Evolutionary conservation across 371 early-diverging fungal species (phyloP).

Genomic region (Encephalitozoon intestinalis): DNA sequence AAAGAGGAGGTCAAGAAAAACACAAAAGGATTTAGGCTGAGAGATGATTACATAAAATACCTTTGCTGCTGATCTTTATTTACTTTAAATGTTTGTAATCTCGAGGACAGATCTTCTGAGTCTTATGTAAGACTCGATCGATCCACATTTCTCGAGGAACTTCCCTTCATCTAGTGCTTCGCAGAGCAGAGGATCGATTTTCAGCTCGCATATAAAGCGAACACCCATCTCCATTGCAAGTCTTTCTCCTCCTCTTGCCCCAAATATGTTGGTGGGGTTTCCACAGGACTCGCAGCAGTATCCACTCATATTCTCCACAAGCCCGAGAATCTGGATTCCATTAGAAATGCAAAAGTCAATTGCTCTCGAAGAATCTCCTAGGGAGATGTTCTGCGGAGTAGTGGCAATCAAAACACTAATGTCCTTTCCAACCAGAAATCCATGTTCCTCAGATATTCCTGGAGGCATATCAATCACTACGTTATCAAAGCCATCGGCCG

Average conservation of each 20-base stretch:
- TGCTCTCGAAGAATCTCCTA: slow-evolving; percentile 85
- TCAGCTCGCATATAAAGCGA: slow-evolving; percentile 35
- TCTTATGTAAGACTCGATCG: background rate
- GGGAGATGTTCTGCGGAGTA: slow-evolving; percentile 88
- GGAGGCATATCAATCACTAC: slow-evolving; percentile 95
- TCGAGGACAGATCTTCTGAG: background rate
- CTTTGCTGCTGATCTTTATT: slow-evolving; percentile 45
- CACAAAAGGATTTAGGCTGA: slow-evolving; percentile 1
- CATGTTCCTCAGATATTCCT: slow-evolving; percentile 93
- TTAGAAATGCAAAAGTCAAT: slow-evolving; percentile 86
- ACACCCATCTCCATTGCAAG: slow-evolving; percentile 47
- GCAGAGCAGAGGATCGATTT: slow-evolving; percentile 25
- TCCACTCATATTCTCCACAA: slow-evolving; percentile 95
- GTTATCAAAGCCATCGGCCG: slow-evolving; percentile 78
- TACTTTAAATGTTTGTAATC: background rate
- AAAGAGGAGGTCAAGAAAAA: slow-evolving; percentile 37
- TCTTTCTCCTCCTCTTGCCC: slow-evolving; percentile 49
- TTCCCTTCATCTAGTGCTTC: slow-evolving; percentile 35
- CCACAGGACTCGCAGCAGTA: slow-evolving; percentile 82
- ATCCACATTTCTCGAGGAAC: slow-evolving; percentile 1
- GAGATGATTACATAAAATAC: slow-evolving; percentile 26
- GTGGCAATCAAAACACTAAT: slow-evolving; percentile 74
- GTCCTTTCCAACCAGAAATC: slow-evolving; percentile 69
- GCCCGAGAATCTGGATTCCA: slow-evolving; percentile 74
- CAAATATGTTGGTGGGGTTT: slow-evolving; percentile 42